These are phyloP conservation scores for Beauveria sp. DNA, from an alignment of 2,329 filamentous ascomycete genomes.

Conservation along the genomic window DNA sequence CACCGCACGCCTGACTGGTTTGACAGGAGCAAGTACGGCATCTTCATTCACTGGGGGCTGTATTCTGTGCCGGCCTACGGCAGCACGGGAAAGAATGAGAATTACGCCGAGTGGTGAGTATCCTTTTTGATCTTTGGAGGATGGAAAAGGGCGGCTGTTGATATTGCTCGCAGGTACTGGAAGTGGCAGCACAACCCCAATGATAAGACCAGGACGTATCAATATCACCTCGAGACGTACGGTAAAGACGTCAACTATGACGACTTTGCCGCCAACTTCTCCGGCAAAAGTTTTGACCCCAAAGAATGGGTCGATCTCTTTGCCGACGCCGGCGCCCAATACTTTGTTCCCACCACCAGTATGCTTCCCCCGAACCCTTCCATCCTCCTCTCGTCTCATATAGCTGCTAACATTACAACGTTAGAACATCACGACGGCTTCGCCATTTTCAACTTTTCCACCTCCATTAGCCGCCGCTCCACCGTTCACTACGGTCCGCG, in stretches of 20 bases:
- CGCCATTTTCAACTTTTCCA: constrained; percentile 31
- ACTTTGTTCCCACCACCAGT: constrained; percentile 38
- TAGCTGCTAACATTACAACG: too few species aligned
- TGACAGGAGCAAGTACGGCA: constrained; percentile 48
- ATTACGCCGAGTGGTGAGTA: constrained; percentile 34
- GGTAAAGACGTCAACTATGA: constrained; percentile 46
- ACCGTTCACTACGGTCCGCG: constrained; percentile 33
- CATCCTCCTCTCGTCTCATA: too few species aligned
- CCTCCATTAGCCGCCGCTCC: constrained; percentile 29
- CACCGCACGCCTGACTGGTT: constrained; percentile 46
- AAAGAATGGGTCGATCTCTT: constrained; percentile 48
- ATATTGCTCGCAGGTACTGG: constrained; percentile 3
- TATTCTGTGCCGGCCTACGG: constrained; percentile 52
- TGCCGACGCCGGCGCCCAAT: constrained; percentile 41
- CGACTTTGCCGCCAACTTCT: constrained; percentile 48
- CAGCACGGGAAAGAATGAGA: constrained; percentile 30
- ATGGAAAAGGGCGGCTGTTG: background rate
- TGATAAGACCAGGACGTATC: constrained; percentile 23
- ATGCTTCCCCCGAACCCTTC: constrained; percentile 3
- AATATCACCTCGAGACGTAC: constrained; percentile 43
- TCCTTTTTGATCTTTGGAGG: background rate
- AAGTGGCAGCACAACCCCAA: constrained; percentile 6
- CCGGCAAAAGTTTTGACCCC: constrained; percentile 39
- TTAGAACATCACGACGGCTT: constrained; percentile 40
- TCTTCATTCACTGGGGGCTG: constrained; percentile 53